Percentiles rank a stretch among this genome's conserved stretches.
These are phyloP conservation scores for Physaria fendleri DNA, from an alignment of 345 rosid genomes.

Conservation along the genomic window DNA sequence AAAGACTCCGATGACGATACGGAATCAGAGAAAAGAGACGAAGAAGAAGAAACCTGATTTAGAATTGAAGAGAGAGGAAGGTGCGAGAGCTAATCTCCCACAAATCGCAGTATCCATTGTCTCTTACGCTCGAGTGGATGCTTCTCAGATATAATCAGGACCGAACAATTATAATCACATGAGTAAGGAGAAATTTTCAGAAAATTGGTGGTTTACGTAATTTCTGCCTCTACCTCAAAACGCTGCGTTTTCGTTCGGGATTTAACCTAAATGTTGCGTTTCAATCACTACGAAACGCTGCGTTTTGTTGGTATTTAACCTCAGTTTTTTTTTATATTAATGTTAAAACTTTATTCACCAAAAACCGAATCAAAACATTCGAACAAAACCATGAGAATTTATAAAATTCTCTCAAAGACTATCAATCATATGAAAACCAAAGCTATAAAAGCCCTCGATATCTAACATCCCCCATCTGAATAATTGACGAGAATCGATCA, in stretches of 20 bases:
- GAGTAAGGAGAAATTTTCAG: background rate
- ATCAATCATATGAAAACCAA: no score
- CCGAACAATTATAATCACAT: slow-evolving; percentile 27
- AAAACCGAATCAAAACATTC: no score
- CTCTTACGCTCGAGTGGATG: slow-evolving; percentile 3
- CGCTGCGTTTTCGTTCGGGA: slow-evolving; percentile 17
- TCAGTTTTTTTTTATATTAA: no score
- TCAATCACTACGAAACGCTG: no score
- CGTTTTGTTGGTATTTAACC: no score
- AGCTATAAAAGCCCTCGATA: no score
- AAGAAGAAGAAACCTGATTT: slow-evolving; percentile 42
- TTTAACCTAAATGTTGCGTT: no score
- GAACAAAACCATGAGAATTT: no score
- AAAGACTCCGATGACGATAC: background rate
- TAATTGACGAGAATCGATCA: no score
- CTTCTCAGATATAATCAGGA: slow-evolving; percentile 21
- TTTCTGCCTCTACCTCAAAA: background rate
- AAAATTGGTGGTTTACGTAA: slow-evolving; percentile 17
- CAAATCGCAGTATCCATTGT: slow-evolving; percentile 64
- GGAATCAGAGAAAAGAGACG: background rate
- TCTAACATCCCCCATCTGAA: no score
- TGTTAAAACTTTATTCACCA: no score
- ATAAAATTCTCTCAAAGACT: no score
- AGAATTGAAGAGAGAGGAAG: slow-evolving; percentile 49
- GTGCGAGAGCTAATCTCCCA: slow-evolving; percentile 75